Evolutionary conservation across 768 basidiomycete genomes (phyloP), one percentile per base, ranked within the genome.

Genomic region (Rubroboletus satanas): DNA sequence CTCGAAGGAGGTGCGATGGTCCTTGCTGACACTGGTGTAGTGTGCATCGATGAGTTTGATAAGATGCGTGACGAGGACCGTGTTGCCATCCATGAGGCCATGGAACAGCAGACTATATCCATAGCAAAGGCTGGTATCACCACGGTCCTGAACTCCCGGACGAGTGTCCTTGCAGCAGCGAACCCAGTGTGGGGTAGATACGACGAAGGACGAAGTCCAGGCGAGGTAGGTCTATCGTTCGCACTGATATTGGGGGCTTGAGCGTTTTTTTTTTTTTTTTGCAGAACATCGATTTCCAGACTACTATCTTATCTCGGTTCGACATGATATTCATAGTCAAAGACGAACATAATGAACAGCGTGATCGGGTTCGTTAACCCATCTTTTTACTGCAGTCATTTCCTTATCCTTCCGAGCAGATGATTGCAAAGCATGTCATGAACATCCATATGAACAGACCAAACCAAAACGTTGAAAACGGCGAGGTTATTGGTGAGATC

Each of bases 311-410:
- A 67, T 98, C 95, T 45, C 89, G 97, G 53, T 99, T 99, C 72
- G 97, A 99, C 69, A 96, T 99, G 95, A 98, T 99, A 63, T 99
- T 98, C 77, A 96, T 99, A 60, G 89, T 99, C 56, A 93, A 90
- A 69, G 97, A 99, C 64, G 94, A 98, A 65, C 97, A 99, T 69
- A 93, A 98, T 67, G 97, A 98, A 70, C 76, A 79, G 38, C 83
- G 97, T 45, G 97, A 99, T 70, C 84, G 87, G 71, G 94, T 92
- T 56, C 38, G 81, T 73, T 29, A 7, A 50, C 45, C 38, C 29
- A 3, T 54, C 49, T 18, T n/a, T 36, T 43, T 15, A 23, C 7
- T 36, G 8, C 11, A 12, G 29, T 11, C 14, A 55, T 35, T 37
- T 35, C 38, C 41, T 59, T 31, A 60, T 41, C 14, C 36, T 41